A percentile compares a stretch with the other conserved stretches of the same genome.
These are phyloP conservation scores for Curvularia sp. DNA, from an alignment of 2,329 filamentous ascomycete genomes.

Conservation along the genomic window DNA sequence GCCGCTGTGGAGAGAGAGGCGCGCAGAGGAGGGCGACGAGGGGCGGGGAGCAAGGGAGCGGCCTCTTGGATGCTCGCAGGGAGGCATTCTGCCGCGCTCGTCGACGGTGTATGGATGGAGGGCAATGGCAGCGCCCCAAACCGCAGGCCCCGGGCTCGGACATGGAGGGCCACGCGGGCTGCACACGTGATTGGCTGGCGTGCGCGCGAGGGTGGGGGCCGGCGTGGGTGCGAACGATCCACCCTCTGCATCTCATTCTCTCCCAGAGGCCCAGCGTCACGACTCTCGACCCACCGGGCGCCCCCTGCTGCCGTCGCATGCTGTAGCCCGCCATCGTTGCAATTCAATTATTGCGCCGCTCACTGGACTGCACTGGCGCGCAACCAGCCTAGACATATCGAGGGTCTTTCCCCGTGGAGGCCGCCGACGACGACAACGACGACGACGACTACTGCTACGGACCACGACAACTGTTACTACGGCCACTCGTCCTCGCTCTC, in stretches of 20 bases:
- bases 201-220: slow-evolving; percentile 24
- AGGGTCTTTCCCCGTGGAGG: slow-evolving; percentile 28
- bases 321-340: slow-evolving; percentile 29
- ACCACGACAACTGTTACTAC: neutral
- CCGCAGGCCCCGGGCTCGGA: neutral
- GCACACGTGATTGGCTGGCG: slow-evolving; percentile 22
- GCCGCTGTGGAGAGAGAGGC: neutral
- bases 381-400: slow-evolving; percentile 13
- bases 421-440: slow-evolving; percentile 12
- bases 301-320: slow-evolving; percentile 34
- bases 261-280: slow-evolving; percentile 19
- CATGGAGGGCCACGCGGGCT: slow-evolving; percentile 2
- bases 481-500: no score
- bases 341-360: slow-evolving; percentile 35
- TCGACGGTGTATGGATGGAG: neutral
- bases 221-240: slow-evolving; percentile 30
- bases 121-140: neutral
- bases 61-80: no score
- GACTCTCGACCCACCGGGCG: slow-evolving; percentile 31
- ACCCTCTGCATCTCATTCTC: slow-evolving; percentile 22
- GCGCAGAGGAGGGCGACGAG: neutral
- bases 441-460: slow-evolving; percentile 7
- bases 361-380: slow-evolving; percentile 26
- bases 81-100: no score
- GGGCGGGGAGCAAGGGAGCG: neutral